These are phyloP conservation scores for Yarrowia deformans DNA, from an alignment of 805 yeast genomes.

Conservation along the genomic window DNA sequence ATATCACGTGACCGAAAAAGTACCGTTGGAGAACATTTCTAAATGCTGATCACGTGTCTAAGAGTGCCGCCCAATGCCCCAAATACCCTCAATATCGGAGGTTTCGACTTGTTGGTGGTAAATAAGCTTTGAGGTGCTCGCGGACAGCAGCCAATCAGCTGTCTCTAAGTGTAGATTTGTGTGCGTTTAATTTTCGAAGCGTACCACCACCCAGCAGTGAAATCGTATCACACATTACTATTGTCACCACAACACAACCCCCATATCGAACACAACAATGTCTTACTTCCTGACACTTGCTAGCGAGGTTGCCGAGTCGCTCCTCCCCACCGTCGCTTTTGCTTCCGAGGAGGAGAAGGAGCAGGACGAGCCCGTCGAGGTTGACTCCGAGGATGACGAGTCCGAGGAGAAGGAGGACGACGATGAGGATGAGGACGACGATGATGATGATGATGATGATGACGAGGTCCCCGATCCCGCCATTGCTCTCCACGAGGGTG, in stretches of 20 bases:
- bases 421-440: constrained; percentile 48
- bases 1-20: neutral
- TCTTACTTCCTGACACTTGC: constrained; percentile 44
- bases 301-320: constrained; percentile 75
- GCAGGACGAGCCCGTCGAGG: constrained; percentile 46
- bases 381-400: constrained; percentile 23
- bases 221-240: constrained; percentile 36
- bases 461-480: constrained; percentile 60
- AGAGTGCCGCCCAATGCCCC: neutral
- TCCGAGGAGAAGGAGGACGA: constrained; percentile 51
- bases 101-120: neutral
- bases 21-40: too few relatives aligned
- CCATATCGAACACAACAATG: constrained; percentile 40
- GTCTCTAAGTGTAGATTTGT: constrained; percentile 35
- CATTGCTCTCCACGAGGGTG: constrained; percentile 38
- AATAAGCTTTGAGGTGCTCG: constrained; percentile 27
- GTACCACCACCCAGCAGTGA: constrained; percentile 38
- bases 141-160: constrained; percentile 29
- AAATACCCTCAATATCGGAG: neutral
- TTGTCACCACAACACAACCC: constrained; percentile 27
- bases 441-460: constrained; percentile 54
- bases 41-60: too few relatives aligned
- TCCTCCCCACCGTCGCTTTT: constrained; percentile 78
- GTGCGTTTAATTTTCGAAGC: constrained; percentile 38
- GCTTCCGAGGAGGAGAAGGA: constrained; percentile 64